A percentile compares a stretch with the other conserved stretches of the same genome.
Evolutionary conservation across 2,329 filamentous ascomycete species (phyloP).

Genomic region (Zopfia rhizophila): DNA sequence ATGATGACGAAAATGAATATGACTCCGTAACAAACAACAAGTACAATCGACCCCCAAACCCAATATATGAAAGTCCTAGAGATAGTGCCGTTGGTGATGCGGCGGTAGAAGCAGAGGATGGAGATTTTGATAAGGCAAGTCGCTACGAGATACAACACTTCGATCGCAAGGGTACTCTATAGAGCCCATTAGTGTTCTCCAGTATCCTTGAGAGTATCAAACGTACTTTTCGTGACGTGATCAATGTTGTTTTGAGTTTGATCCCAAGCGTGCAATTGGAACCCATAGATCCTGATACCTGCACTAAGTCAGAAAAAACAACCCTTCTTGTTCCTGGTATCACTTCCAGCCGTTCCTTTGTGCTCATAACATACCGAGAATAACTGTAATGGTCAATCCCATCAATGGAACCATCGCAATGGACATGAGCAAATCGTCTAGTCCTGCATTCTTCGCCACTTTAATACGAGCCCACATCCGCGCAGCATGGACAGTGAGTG

Average conservation of each 20-base stretch:
- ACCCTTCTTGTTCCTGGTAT: too few species aligned
- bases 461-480: slow-evolving; percentile 59
- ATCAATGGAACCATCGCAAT: slow-evolving; percentile 53
- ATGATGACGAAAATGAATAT: slow-evolving; percentile 48
- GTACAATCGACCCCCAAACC: slow-evolving; percentile 50
- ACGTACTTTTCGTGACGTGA: slow-evolving; percentile 37
- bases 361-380: slow-evolving; percentile 38
- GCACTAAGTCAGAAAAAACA: slow-evolving; percentile 21
- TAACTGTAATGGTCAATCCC: slow-evolving; percentile 40
- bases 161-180: slow-evolving; percentile 44
- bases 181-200: too few species aligned
- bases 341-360: too few species aligned
- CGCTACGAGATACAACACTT: slow-evolving; percentile 41
- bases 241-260: slow-evolving; percentile 34
- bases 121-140: slow-evolving; percentile 46
- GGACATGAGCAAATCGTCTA: slow-evolving; percentile 60
- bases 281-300: slow-evolving; percentile 42
- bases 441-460: slow-evolving; percentile 58
- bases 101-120: slow-evolving; percentile 55
- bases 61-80: slow-evolving; percentile 49
- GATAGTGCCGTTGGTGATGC: slow-evolving; percentile 50
- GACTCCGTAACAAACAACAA: slow-evolving; percentile 52
- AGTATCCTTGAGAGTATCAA: slow-evolving; percentile 12
- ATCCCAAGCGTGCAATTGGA: slow-evolving; percentile 47
- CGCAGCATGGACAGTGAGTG: slow-evolving; percentile 53